phyloP scores from a whole-genome alignment of 352 stramenopile genomes.

The Aphanomyces stellatus region DNA sequence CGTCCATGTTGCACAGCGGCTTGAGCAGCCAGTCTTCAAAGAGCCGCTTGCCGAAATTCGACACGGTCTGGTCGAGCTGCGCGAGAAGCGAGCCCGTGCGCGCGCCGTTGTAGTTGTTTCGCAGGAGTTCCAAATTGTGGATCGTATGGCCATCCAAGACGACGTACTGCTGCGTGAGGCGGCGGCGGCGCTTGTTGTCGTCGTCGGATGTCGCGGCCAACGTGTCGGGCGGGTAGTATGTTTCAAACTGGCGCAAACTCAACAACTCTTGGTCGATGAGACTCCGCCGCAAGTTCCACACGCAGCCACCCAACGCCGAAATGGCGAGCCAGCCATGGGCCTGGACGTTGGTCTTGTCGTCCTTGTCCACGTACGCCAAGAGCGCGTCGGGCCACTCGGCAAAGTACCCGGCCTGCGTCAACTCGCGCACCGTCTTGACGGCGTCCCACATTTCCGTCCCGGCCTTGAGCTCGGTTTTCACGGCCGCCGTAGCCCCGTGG shows the following conservation, averaged over 20 bases:
- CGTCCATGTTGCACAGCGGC: constrained; percentile 89
- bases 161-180: constrained; percentile 79
- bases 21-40: constrained; percentile 96
- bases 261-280: constrained; percentile 80
- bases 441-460: constrained; percentile 87
- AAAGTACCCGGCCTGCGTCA: constrained; percentile 86
- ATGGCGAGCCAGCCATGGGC: constrained; percentile 49
- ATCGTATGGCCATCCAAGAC: constrained; percentile 96
- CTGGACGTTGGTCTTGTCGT: constrained; percentile 45
- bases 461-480: constrained; percentile 53
- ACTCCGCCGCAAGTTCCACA: constrained; percentile 70
- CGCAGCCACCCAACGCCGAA: constrained; percentile 60
- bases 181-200: too few species aligned
- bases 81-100: constrained; percentile 88
- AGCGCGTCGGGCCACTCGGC: constrained; percentile 63
- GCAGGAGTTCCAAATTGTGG: constrained; percentile 94
- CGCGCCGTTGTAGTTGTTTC: constrained; percentile 86
- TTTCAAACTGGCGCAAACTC: constrained; percentile 64
- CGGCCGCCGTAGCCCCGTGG: constrained; percentile 41
- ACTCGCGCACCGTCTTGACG: constrained; percentile 83
- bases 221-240: constrained; percentile 73
- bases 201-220: constrained; percentile 29
- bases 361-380: constrained; percentile 51
- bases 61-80: constrained; percentile 86
- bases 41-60: constrained; percentile 91